Evolutionary conservation across 164 flowering plant genomes (phyloP).

Genomic region (Berberis vulgaris): DNA sequence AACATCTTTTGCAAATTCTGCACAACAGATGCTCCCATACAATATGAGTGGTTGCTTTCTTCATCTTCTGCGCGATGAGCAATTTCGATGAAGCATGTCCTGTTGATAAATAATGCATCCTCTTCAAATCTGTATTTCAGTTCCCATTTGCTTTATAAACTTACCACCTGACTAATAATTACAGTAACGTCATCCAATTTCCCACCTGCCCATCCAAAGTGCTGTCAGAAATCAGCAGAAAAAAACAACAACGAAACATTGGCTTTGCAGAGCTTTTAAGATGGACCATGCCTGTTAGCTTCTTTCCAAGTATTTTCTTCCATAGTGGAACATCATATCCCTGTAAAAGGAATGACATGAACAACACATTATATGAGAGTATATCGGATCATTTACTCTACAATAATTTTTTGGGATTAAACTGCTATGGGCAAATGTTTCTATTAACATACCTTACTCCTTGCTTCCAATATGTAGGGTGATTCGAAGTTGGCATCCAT

Average conservation of each 20-base stretch:
- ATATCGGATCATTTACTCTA: background rate
- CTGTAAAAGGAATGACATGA: constrained; percentile 22
- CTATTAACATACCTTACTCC: constrained; percentile 39
- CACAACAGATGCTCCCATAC: no score
- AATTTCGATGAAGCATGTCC: no score
- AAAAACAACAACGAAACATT: background rate
- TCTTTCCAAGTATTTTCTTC: constrained; percentile 79
- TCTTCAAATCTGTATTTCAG: background rate
- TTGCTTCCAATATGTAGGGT: constrained; percentile 74
- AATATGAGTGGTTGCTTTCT: no score
- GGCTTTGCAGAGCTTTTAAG: background rate
- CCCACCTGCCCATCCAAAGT: constrained; percentile 48
- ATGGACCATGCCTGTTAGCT: constrained; percentile 49
- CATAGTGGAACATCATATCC: constrained; percentile 71
- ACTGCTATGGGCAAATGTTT: background rate
- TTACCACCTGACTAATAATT: constrained; percentile 55
- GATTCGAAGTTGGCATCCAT: constrained; percentile 66
- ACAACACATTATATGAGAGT: background rate
- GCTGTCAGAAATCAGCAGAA: background rate
- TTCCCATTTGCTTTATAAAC: constrained; percentile 15
- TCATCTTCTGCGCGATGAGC: no score
- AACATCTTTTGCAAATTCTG: no score
- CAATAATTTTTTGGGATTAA: background rate
- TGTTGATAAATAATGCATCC: no score
- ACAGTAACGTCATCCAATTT: constrained; percentile 85